Percentiles rank a stretch among this genome's conserved stretches.
phyloP scores from a whole-genome alignment of 1,284 basidiomycete species.

The Malassezia dermatis region DNA sequence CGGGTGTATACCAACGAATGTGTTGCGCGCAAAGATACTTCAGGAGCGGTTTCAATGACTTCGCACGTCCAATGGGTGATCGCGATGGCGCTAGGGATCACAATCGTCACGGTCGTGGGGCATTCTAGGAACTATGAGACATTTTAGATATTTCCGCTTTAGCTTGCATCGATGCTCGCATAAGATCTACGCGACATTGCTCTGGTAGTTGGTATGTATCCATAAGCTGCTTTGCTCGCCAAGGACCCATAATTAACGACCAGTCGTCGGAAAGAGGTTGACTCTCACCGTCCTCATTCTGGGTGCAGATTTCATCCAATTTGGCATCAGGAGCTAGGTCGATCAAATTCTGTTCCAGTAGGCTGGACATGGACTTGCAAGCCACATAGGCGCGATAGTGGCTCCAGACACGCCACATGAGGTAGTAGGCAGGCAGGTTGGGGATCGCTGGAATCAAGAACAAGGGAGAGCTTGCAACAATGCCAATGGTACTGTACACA shows the following conservation, averaged over 20 bases:
- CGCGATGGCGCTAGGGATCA: neutral
- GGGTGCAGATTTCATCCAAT: conserved; percentile 20
- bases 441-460: conserved; percentile 41
- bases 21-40: neutral
- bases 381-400: conserved; percentile 31
- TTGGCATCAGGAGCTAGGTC: conserved; percentile 26
- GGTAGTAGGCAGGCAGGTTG: conserved; percentile 45
- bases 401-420: conserved; percentile 39
- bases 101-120: neutral
- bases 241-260: conserved; percentile 6
- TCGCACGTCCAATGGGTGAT: neutral
- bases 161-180: neutral
- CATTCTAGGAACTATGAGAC: neutral
- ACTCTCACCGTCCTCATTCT: neutral
- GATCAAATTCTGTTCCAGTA: conserved; percentile 26
- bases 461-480: conserved; percentile 41
- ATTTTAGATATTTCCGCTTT: neutral
- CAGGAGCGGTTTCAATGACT: neutral
- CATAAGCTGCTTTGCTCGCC: conserved; percentile 6
- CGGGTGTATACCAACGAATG: conserved; percentile 24
- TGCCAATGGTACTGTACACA: conserved; percentile 32
- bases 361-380: conserved; percentile 24
- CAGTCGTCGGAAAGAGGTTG: neutral
- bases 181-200: conserved; percentile 10
- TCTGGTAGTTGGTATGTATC: conserved; percentile 12